Evolutionary conservation across 2,329 filamentous ascomycete genomes (phyloP), one percentile per base, ranked within the genome.

Genomic region (Teratosphaeria viscida): DNA sequence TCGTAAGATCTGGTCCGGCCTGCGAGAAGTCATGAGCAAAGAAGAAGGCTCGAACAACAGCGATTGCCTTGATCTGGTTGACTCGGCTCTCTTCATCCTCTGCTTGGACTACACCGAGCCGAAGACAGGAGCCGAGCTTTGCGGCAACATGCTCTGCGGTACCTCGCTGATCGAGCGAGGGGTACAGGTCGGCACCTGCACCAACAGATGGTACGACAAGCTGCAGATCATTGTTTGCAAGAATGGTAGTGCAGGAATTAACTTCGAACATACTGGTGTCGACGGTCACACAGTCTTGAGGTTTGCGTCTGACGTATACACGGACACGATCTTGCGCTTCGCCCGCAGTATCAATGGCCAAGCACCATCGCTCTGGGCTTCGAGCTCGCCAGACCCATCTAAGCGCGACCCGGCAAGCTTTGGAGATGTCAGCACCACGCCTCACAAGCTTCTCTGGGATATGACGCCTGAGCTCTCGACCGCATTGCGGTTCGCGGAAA

Each of bases 161-260:
- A 95, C 91, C 0, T 96, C 88, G 67, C 86, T 94, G 70, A 87
- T 97, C 12, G 89, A 95, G 69, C 89, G 88, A 71, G 94, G 94
- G 4, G 89, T 99, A 1, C 94, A 99, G 75, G 91, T 96, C 53
- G 94, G 94, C 34, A 97, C 94, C 1, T 99, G 94, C 76, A 96
- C 92, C 14, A 99, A 99, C 74, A 82, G 94, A 62, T 99, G 94
- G 94, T 99, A 99, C 71, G 94, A 99, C 77, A 99, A 99, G 78
- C 81, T 99, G 55, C 94, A 99, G 72, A 96, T 99, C 63, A 97
- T 99, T 58, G 94, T 99, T 56, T 97, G 94, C 81, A 95, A 96
- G 77, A 99, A 97, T 75, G 94, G 94, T 60, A 96, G 90, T 70
- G 94, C 94, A 0, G 94, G 94, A 5, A 97, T 99, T 83, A 99